A percentile compares a stretch with the other conserved stretches of the same genome.
These are phyloP conservation scores for Aureobasidium pullulans DNA, from an alignment of 2,329 filamentous ascomycete genomes.

Conservation along the genomic window DNA sequence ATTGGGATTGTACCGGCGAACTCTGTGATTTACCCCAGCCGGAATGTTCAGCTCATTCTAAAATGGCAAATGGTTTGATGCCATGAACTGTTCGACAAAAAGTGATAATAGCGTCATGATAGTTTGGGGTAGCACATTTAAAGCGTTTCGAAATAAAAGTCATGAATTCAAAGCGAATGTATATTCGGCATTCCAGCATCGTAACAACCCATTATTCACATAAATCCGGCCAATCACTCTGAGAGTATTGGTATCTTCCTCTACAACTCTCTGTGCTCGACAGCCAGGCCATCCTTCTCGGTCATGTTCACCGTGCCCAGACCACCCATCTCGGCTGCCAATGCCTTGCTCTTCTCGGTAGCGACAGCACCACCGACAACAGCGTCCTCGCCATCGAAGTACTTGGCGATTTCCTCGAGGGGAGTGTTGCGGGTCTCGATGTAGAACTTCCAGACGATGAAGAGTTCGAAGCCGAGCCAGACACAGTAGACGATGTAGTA, in stretches of 20 bases:
- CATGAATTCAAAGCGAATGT: conserved; percentile 3
- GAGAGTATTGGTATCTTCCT: neutral
- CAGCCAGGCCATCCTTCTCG: conserved; percentile 16
- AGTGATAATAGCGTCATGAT: neutral
- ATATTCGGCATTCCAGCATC: neutral
- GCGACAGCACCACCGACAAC: conserved; percentile 29
- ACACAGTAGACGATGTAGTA: conserved; percentile 27
- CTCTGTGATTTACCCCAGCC: neutral
- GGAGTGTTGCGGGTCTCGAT: conserved; percentile 38
- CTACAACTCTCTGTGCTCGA: conserved; percentile 22
- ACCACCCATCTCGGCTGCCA: conserved; percentile 23
- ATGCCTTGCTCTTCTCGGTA: conserved; percentile 26
- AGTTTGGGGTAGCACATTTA: neutral
- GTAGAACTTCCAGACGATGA: conserved; percentile 29
- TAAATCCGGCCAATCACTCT: neutral
- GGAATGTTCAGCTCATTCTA: neutral
- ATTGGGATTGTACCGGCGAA: neutral
- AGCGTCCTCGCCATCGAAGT: conserved; percentile 39
- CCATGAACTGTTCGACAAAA: neutral
- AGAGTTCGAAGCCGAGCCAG: conserved; percentile 27
- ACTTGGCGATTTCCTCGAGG: conserved; percentile 39
- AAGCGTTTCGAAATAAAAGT: neutral
- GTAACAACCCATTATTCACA: neutral
- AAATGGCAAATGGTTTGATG: no score
- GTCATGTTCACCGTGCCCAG: conserved; percentile 21